Evolutionary conservation across 257 asterid species (phyloP).

Genomic region (Ajuga chamaepitys): DNA sequence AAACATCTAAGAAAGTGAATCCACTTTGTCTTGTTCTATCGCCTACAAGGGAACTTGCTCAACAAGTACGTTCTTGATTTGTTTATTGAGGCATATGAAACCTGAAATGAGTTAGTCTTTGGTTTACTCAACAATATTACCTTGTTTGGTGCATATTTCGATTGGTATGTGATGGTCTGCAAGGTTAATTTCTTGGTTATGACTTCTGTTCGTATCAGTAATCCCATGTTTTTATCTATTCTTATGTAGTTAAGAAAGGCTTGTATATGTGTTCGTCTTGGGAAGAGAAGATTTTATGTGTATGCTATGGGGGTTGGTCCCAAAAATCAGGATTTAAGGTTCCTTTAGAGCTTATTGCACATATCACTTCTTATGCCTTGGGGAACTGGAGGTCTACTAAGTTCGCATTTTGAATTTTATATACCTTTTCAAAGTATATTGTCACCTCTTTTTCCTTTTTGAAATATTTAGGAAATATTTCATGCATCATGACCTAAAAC

Average conservation of each 20-base stretch:
- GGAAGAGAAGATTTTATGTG: background rate
- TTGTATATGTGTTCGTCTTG: background rate
- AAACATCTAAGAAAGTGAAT: conserved; percentile 36
- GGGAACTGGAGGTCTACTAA: background rate
- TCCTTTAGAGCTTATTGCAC: background rate
- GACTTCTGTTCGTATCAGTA: background rate
- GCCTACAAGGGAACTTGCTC: conserved; percentile 97
- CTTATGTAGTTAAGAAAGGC: background rate
- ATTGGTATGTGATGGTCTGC: too few species aligned
- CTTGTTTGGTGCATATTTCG: background rate
- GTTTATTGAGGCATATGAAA: background rate
- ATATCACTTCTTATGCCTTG: background rate
- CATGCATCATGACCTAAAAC: background rate
- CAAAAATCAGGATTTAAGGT: background rate
- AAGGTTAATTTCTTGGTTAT: background rate
- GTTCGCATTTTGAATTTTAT: background rate
- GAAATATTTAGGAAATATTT: background rate
- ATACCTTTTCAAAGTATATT: background rate
- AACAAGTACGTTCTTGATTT: conserved; percentile 59
- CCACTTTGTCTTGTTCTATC: conserved; percentile 84
- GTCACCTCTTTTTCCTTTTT: background rate
- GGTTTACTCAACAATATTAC: too few species aligned
- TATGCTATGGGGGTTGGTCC: background rate
- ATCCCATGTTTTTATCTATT: background rate
- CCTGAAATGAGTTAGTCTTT: background rate